Evolutionary conservation across 2,329 filamentous ascomycete genomes (phyloP).

Genomic region (Gliomastix tumulicola): DNA sequence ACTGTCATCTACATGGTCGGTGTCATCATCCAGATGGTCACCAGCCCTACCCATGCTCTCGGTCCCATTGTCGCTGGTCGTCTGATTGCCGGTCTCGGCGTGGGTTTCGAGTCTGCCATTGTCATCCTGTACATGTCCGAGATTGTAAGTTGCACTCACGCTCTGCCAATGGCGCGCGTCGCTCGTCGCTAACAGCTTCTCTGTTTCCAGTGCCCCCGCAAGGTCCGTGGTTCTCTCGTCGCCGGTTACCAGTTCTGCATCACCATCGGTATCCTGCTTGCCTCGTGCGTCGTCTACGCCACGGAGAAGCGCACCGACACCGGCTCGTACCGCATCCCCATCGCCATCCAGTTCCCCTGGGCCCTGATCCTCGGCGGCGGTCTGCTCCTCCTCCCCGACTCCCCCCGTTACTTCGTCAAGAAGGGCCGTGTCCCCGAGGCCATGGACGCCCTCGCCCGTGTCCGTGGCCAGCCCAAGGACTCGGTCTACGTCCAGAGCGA

Average conservation of each 20-base stretch:
- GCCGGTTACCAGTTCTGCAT: slow-evolving; percentile 79
- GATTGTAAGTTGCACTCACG: slow-evolving; percentile 44
- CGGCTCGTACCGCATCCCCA: slow-evolving; percentile 72
- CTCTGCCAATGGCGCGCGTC: neutral
- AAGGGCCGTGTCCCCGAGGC: slow-evolving; percentile 63
- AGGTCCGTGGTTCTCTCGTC: slow-evolving; percentile 72
- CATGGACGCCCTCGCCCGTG: slow-evolving; percentile 51
- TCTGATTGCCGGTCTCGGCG: slow-evolving; percentile 69
- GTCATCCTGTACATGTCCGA: slow-evolving; percentile 86
- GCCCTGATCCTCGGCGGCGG: slow-evolving; percentile 67
- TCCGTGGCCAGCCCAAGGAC: slow-evolving; percentile 67
- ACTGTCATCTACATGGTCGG: slow-evolving; percentile 66
- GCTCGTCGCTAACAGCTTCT: slow-evolving; percentile 10
- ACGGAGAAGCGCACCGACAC: slow-evolving; percentile 56
- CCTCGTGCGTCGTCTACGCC: slow-evolving; percentile 66
- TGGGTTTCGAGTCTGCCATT: slow-evolving; percentile 74
- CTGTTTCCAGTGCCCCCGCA: slow-evolving; percentile 44
- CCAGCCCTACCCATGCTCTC: slow-evolving; percentile 36
- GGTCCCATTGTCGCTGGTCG: slow-evolving; percentile 65
- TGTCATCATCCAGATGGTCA: slow-evolving; percentile 59
- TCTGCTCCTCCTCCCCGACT: slow-evolving; percentile 74
- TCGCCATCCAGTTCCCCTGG: slow-evolving; percentile 75
- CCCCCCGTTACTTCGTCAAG: slow-evolving; percentile 80
- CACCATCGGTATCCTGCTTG: slow-evolving; percentile 71
- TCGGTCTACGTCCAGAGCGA: slow-evolving; percentile 73